A percentile compares a stretch with the other conserved stretches of the same genome.
Conservation (phyloP, 2,329 filamentous ascomycete genomes). For the Fusarium bulbicola region DNA sequence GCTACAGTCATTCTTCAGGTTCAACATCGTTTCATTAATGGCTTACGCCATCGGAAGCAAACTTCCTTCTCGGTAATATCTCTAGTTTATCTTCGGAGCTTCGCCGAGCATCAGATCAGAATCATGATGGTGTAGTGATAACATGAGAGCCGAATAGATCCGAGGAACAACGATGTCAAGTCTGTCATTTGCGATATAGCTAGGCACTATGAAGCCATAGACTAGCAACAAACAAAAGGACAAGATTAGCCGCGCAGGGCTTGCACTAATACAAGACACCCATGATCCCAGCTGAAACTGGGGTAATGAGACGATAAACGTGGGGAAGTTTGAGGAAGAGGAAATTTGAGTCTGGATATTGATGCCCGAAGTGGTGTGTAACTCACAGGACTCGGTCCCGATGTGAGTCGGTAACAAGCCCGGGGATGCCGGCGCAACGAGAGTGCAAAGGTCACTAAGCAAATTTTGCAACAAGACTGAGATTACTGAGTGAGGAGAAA, state of each 20-base stretch:
- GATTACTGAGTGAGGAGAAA: conserved; percentile 1
- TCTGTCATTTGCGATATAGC: not conserved
- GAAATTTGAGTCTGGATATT: conserved; percentile 12
- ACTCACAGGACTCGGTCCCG: not conserved
- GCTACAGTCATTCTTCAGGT: not conserved
- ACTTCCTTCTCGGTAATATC: not conserved
- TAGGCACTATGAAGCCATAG: not conserved
- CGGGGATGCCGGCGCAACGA: not conserved
- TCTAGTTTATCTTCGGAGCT: conserved; percentile 16
- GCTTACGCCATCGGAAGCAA: not conserved
- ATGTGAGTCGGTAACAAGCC: not conserved
- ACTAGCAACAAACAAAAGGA: not conserved
- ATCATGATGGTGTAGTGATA: not conserved
- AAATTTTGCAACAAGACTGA: not conserved
- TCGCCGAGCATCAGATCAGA: conserved; percentile 8
- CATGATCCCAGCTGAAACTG: conserved; percentile 9
- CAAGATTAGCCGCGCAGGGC: conserved; percentile 10
- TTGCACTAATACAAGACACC: conserved; percentile 8
- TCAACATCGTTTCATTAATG: not conserved
- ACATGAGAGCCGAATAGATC: not conserved
- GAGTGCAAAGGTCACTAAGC: not conserved
- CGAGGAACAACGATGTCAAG: not conserved
- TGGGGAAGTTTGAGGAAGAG: conserved; percentile 13
- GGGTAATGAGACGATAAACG: conserved; percentile 16
- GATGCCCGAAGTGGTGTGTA: conserved; percentile 24